Conservation (phyloP, 2,329 filamentous ascomycete genomes). For the Pyrenophora teres region DNA sequence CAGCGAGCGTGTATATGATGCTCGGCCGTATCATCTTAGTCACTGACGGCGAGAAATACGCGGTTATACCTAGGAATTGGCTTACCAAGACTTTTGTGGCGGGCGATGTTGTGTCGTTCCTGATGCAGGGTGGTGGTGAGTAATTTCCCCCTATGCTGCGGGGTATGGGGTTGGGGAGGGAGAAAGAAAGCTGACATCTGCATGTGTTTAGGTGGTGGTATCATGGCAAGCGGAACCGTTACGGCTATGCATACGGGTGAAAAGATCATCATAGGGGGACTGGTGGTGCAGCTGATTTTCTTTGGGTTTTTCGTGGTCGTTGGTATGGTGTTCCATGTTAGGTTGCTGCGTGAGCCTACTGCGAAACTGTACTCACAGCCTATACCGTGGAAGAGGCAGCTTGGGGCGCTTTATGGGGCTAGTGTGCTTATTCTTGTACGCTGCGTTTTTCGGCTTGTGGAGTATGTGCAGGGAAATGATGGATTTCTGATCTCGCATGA, state of each 20-base stretch:
- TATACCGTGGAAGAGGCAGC: slow-evolving; percentile 40
- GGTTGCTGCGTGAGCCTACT: neutral
- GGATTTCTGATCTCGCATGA: slow-evolving; percentile 53
- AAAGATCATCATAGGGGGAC: slow-evolving; percentile 52
- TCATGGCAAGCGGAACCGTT: slow-evolving; percentile 39
- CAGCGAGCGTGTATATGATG: slow-evolving; percentile 57
- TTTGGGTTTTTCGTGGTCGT: slow-evolving; percentile 54
- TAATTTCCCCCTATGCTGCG: neutral
- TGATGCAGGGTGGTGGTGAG: slow-evolving; percentile 45
- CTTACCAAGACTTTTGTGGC: slow-evolving; percentile 53
- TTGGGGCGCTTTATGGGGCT: slow-evolving; percentile 52
- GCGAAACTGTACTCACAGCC: slow-evolving; percentile 1
- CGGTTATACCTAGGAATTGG: slow-evolving; percentile 46
- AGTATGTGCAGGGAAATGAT: slow-evolving; percentile 53
- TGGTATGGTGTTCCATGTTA: slow-evolving; percentile 19
- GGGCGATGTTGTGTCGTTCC: slow-evolving; percentile 53
- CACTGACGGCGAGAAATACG: slow-evolving; percentile 46
- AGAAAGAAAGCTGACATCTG: neutral
- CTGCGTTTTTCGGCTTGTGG: slow-evolving; percentile 55
- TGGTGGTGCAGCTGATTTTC: slow-evolving; percentile 54
- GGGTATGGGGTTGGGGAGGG: slow-evolving; percentile 21
- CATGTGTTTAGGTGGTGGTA: slow-evolving; percentile 37
- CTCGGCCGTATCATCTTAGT: slow-evolving; percentile 52
- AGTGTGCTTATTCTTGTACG: slow-evolving; percentile 56
- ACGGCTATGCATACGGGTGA: slow-evolving; percentile 42